These are phyloP conservation scores for Moniliella sp. DNA, from an alignment of 1,284 basidiomycete species.

Conservation along the genomic window DNA sequence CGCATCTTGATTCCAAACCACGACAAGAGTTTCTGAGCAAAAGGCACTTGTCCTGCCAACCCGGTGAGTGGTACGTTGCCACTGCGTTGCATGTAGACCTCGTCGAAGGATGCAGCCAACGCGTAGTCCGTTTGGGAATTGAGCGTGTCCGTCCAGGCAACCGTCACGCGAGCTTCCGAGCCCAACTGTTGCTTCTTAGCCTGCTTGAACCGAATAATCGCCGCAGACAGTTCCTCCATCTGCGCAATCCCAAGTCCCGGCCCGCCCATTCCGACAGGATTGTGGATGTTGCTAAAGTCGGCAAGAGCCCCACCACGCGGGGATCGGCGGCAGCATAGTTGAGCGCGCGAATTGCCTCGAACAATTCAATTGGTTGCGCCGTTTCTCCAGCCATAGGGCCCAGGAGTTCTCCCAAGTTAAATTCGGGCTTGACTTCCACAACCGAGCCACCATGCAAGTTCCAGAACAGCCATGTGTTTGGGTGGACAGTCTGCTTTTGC, in stretches of 20 bases:
- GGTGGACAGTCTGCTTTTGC: too few species aligned
- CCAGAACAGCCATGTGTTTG: slow-evolving; percentile 23
- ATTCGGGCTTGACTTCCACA: slow-evolving; percentile 16
- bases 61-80: slow-evolving; percentile 35
- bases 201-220: slow-evolving; percentile 32
- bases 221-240: slow-evolving; percentile 36
- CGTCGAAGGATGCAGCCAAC: slow-evolving; percentile 34
- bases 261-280: slow-evolving; percentile 26
- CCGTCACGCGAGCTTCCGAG: slow-evolving; percentile 15
- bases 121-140: slow-evolving; percentile 34
- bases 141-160: slow-evolving; percentile 36
- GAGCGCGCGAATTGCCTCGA: slow-evolving; percentile 34
- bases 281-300: slow-evolving; percentile 34
- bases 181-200: slow-evolving; percentile 31
- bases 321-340: slow-evolving; percentile 33
- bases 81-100: slow-evolving; percentile 36
- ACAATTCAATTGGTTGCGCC: slow-evolving; percentile 25
- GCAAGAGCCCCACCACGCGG: slow-evolving; percentile 36
- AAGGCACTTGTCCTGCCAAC: slow-evolving; percentile 18
- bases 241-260: slow-evolving; percentile 35
- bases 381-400: too few species aligned
- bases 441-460: slow-evolving; percentile 29
- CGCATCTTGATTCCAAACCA: slow-evolving; percentile 36
- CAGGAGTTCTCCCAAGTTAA: slow-evolving; percentile 11
- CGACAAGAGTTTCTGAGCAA: slow-evolving; percentile 29